Percentiles rank a stretch among this genome's conserved stretches.
Evolutionary conservation across 164 flowering plant genomes (phyloP).

Genomic region (Vitis rupestris): DNA sequence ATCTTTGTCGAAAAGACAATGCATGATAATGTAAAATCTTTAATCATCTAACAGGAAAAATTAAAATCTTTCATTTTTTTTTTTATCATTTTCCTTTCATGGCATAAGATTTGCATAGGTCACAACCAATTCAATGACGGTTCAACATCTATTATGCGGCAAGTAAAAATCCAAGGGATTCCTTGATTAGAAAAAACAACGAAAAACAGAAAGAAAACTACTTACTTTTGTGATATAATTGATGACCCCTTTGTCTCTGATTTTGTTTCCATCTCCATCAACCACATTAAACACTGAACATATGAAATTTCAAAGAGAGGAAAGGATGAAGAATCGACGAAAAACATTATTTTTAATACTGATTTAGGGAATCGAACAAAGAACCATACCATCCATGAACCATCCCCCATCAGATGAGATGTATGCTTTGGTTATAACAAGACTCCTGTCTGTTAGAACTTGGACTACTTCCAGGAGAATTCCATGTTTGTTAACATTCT

Average conservation of each 20-base stretch:
- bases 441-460: slow-evolving; percentile 77
- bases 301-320: background rate
- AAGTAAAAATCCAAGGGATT: no score
- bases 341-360: background rate
- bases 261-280: slow-evolving; percentile 54
- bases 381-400: slow-evolving; percentile 91
- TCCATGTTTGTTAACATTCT: slow-evolving; percentile 80
- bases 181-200: no score
- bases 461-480: slow-evolving; percentile 80
- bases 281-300: slow-evolving; percentile 60
- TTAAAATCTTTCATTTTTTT: no score
- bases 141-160: no score
- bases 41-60: no score
- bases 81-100: no score
- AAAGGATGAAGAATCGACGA: background rate
- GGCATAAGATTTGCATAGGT: no score
- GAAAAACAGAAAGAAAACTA: no score
- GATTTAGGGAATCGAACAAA: background rate
- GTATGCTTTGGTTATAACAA: slow-evolving; percentile 71
- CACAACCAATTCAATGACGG: no score
- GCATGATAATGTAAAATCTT: no score
- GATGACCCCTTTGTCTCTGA: slow-evolving; percentile 41
- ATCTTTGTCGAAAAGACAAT: no score
- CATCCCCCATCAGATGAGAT: slow-evolving; percentile 93
- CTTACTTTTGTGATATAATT: slow-evolving; percentile 49